Evolutionary conservation across 176 grass and related monocot genomes (phyloP).

Genomic region (Oryza officinalis): DNA sequence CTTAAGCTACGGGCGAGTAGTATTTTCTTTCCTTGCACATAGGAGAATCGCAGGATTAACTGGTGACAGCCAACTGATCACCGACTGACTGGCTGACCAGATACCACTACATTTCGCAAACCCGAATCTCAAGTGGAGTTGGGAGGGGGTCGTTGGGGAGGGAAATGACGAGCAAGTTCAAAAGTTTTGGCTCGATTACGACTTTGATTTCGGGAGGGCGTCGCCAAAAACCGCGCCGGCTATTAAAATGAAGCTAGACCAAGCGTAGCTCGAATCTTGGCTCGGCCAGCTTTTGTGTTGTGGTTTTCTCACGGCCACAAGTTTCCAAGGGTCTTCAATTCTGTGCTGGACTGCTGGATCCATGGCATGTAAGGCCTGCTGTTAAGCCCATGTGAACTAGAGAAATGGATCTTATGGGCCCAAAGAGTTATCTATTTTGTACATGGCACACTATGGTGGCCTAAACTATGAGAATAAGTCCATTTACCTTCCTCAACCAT

Average conservation of each 20-base stretch:
- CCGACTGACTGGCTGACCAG: not conserved
- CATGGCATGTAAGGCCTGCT: no score
- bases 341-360: not conserved
- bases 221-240: not conserved
- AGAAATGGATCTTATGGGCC: not conserved
- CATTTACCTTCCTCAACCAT: no score
- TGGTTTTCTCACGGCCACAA: not conserved
- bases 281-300: not conserved
- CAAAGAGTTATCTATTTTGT: not conserved
- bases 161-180: not conserved
- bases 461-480: no score
- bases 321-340: not conserved
- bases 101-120: not conserved
- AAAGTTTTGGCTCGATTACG: not conserved
- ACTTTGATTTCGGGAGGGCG: not conserved
- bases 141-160: not conserved
- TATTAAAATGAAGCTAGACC: not conserved
- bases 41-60: conserved; percentile 16
- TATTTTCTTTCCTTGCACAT: not conserved
- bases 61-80: not conserved
- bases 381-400: not conserved
- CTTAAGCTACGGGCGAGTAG: not conserved
- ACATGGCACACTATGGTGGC: no score
- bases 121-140: not conserved
- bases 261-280: not conserved